These are phyloP conservation scores for Eleusine indica DNA, from an alignment of 176 grass and related monocot genomes.

Conservation along the genomic window DNA sequence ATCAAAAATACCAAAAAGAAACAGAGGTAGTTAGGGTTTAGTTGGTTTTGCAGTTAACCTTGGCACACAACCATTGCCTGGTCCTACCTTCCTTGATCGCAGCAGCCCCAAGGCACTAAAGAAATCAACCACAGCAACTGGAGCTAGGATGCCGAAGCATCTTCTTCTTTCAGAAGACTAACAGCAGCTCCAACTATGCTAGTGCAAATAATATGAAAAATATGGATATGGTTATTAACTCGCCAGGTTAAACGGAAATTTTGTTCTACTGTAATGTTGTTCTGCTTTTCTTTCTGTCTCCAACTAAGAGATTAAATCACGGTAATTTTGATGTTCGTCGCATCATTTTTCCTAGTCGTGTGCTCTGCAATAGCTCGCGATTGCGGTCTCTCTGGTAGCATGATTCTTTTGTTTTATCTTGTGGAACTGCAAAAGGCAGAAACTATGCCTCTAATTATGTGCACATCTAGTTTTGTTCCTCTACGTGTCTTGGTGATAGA, in stretches of 20 bases:
- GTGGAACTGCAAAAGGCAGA: neutral
- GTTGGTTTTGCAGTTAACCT: conserved; percentile 78
- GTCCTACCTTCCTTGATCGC: conserved; percentile 70
- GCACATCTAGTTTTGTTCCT: neutral
- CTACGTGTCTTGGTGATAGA: neutral
- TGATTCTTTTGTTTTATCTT: neutral
- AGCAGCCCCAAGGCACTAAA: conserved; percentile 24
- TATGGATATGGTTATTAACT: conserved; percentile 39
- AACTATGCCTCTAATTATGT: neutral
- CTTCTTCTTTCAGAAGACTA: conserved; percentile 48
- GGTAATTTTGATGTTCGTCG: neutral
- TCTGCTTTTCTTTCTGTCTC: neutral
- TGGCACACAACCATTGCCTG: conserved; percentile 69
- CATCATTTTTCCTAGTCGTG: neutral
- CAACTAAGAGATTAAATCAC: neutral
- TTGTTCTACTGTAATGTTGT: neutral
- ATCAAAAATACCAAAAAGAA: conserved; percentile 37
- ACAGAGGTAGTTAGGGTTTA: conserved; percentile 90
- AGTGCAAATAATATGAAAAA: conserved; percentile 53
- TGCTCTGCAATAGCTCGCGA: neutral
- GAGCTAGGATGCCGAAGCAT: conserved; percentile 45
- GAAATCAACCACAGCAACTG: conserved; percentile 45
- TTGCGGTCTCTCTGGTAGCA: neutral
- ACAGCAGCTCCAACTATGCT: conserved; percentile 58
- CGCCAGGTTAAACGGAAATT: conserved; percentile 36